Base-by-base conservation (phyloP, 2,329 filamentous ascomycete genomes). In the Stagonosporopsis chrysanthemi region DNA sequence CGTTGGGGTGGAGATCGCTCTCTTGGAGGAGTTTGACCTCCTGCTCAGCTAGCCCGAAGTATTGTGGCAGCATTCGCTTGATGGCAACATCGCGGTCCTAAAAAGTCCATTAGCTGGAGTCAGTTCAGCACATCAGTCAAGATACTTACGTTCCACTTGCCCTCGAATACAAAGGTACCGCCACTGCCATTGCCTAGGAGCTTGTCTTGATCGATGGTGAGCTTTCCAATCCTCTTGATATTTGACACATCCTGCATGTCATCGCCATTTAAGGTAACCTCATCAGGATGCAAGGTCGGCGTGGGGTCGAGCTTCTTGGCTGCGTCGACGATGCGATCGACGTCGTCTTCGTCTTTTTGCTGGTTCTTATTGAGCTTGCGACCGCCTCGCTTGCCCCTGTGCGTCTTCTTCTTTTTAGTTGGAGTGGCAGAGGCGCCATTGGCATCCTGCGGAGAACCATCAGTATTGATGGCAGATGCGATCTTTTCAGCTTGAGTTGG, bases 11-110 rank as follows among this genome's bases (percentile, higher is more conserved):
- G 68, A 97, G 91, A 66, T 99, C 95, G 70, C 93, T 97, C 75
- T 97, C 92, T 58, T 96, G 86, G 11, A 99, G 79, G 49, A 98
- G 82, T 58, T 90, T 90, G 1, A 97, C 96, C 78, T 99, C 95
- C 69, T 97, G 92, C 11, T 91, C 92, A 0, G 95, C 95, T 66
- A 99, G 91, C 63, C 97, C 94, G 73, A 93, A 97, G 69, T 97
- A 97, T 66, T 97, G 91, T 31, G 94, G 91, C 59, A 98, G 82
- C 92, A 99, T 96, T 31, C 95, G 88, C 81, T 99, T 99, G 44
- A 99, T 92, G 1, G 95, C 95, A 24, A 99, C 94, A 41, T 93
- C 90, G 47, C 93, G 89, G 23, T 92, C 92, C 74, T 81, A 24
- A 0, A 26, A 9, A 22, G 7, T 29, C 24, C 40, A 6, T 58